These are phyloP conservation scores for Furcasterigmium sp. DNA, from an alignment of 2,329 filamentous ascomycete species.

Conservation along the genomic window DNA sequence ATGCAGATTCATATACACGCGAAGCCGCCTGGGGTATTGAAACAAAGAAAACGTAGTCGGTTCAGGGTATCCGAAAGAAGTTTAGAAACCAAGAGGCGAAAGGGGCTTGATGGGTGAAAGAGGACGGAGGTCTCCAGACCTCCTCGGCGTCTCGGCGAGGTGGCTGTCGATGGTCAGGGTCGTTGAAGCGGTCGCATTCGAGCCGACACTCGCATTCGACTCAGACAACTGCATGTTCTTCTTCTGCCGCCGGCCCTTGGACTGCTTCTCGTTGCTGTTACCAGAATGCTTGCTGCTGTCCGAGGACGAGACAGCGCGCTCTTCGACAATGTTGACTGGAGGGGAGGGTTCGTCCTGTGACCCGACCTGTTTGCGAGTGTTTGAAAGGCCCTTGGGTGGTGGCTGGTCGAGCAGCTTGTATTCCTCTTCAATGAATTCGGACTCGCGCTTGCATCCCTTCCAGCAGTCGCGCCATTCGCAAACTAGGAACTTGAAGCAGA, in stretches of 20 bases:
- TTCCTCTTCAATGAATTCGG: slow-evolving; percentile 68
- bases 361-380: slow-evolving; percentile 18
- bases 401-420: slow-evolving; percentile 56
- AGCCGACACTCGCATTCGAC: slow-evolving; percentile 26
- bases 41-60: slow-evolving; percentile 12
- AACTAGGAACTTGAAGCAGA: slow-evolving; percentile 92
- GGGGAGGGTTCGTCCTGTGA: slow-evolving; percentile 9
- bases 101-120: slow-evolving; percentile 63
- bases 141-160: slow-evolving; percentile 26
- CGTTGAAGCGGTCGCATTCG: slow-evolving; percentile 32
- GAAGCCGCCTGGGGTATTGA: slow-evolving; percentile 11
- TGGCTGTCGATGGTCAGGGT: slow-evolving; percentile 41
- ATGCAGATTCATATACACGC: slow-evolving; percentile 8
- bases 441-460: slow-evolving; percentile 92
- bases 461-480: slow-evolving; percentile 95
- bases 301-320: slow-evolving; percentile 47
- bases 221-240: slow-evolving; percentile 34
- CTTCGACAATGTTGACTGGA: slow-evolving; percentile 16
- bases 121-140: slow-evolving; percentile 43
- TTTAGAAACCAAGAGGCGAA: slow-evolving; percentile 55
- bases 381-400: slow-evolving; percentile 43
- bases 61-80: slow-evolving; percentile 2
- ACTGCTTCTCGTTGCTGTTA: slow-evolving; percentile 17
- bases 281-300: slow-evolving; percentile 55
- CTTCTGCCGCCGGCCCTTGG: slow-evolving; percentile 35